Evolutionary conservation across 2,329 filamentous ascomycete genomes (phyloP), one percentile per base, ranked within the genome.

Genomic region (Dothistroma pini): DNA sequence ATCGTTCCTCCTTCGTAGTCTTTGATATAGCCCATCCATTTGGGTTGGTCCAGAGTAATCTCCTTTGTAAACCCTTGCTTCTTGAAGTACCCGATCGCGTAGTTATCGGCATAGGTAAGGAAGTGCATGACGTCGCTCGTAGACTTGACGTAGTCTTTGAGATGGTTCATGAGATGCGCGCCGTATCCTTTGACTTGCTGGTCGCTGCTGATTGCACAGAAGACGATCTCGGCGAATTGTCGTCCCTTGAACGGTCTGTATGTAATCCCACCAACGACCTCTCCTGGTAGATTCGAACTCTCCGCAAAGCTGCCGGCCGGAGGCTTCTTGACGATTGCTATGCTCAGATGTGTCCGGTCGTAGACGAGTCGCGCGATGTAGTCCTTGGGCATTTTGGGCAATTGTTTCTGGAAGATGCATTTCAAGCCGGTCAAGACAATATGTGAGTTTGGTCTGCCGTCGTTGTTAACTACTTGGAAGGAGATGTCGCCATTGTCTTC

Each of bases 21-120:
- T 75, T 99, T 99, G 80, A 99, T 99, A 71, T 97, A 99, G 2
- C 95, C 95, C 95, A 97, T 97, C 95, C 95, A 99, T 3, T 91
- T 88, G 2, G 88, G 87, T 70, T 88, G 89, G 61, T 95, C 90
- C 0, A 99, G 85, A 0, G 93, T 96, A 66, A 99, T 97, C 70
- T 99, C 93, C 75, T 99, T 99, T 1, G 95, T 97, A 73, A 99
- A 99, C 0, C 95, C 95, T 75, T 99, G 95, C 75, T 99, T 99
- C 76, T 97, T 96, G 78, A 99, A 99, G 76, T 97, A 99, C 11
- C 95, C 95, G 67, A 96, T 99, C 44, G 95, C 95, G 72, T 97
- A 97, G 76, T 99, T 99, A 76, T 99, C 95, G 66, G 95, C 95
- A 72, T 99, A 99, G 1, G 95, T 99, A 2, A 99, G 83, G 76